Conservation (phyloP, 208 protist genomes). For the Vickermania ingenoplastis region DNA sequence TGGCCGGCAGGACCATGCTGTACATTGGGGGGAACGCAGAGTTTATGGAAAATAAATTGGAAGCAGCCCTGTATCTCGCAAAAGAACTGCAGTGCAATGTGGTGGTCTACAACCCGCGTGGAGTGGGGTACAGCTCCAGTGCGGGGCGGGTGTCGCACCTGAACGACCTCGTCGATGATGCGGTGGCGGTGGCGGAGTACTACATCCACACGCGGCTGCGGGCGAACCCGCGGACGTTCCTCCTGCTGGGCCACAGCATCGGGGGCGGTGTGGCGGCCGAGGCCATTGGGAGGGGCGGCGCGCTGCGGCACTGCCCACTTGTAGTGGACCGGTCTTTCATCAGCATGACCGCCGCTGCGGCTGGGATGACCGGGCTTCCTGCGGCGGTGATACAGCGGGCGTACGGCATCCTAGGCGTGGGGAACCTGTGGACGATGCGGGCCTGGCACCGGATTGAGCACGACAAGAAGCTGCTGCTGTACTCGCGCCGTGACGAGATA, state of each 20-base stretch:
- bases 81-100: conserved; percentile 38
- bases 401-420: background rate
- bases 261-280: conserved; percentile 51
- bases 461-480: background rate
- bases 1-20: conserved; percentile 29
- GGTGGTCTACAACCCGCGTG: conserved; percentile 64
- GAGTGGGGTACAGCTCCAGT: conserved; percentile 50
- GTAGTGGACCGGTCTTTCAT: background rate
- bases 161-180: conserved; percentile 60
- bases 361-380: background rate
- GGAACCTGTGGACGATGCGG: background rate
- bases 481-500: background rate
- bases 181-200: conserved; percentile 32
- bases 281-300: conserved; percentile 12
- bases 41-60: conserved; percentile 47
- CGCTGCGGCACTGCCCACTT: background rate
- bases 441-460: background rate
- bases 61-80: conserved; percentile 15
- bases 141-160: conserved; percentile 38
- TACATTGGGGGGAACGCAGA: conserved; percentile 83
- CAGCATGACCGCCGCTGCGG: background rate
- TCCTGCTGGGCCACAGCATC: conserved; percentile 81
- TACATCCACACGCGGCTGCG: conserved; percentile 14
- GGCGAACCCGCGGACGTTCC: too few species aligned
- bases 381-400: background rate